Evolutionary conservation across 2,329 filamentous ascomycete genomes (phyloP), one percentile per base, ranked within the genome.

Genomic region (Venturiaceae sp.): DNA sequence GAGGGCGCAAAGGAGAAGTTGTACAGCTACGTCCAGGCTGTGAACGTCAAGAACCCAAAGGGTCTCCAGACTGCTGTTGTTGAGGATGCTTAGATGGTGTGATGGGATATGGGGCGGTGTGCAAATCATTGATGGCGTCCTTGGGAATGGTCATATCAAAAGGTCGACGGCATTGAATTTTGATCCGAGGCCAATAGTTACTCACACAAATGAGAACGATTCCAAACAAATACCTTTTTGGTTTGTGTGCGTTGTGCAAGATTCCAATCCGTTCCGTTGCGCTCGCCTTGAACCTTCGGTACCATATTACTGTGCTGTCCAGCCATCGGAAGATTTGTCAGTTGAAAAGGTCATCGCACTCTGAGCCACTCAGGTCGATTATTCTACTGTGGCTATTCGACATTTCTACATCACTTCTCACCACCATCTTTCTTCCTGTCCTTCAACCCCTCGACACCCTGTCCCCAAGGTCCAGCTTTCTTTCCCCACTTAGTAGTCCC

Each of bases 1-100:
- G 94, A 99, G 82, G 90, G 90, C 72, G 94, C 95, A 77, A 96
- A 96, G 84, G 90, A 99, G 86, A 96, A 95, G 85, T 87, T 99
- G 68, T 99, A 97, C 88, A 94, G 88, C 79, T 96, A 96, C 81
- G 94, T 99, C 70, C 92, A 99, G 86, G 94, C 94, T 71, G 94
- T 99, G 77, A 96, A 96, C 80, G 92, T 97, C 76, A 96, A 97
- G 90, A 88, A 95, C 81, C 86, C 91, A 79, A 97, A 96, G 90
- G 92, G 94, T 78, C 87, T 99, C 70, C 85, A 88, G 75, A 99
- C 94, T 68, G 85, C 88, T 70, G 83, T 95, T 71, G 92, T 99
- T 63, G 83, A 86, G 73, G 82, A 85, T 68, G 75, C 78, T 66
- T 83, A 81, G 44, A 50, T n/a, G 13, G 4, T n/a, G 28, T 13